Evolutionary conservation across 2,329 filamentous ascomycete genomes (phyloP), one percentile per base, ranked within the genome.

Genomic region (Leptographium galeiforme): DNA sequence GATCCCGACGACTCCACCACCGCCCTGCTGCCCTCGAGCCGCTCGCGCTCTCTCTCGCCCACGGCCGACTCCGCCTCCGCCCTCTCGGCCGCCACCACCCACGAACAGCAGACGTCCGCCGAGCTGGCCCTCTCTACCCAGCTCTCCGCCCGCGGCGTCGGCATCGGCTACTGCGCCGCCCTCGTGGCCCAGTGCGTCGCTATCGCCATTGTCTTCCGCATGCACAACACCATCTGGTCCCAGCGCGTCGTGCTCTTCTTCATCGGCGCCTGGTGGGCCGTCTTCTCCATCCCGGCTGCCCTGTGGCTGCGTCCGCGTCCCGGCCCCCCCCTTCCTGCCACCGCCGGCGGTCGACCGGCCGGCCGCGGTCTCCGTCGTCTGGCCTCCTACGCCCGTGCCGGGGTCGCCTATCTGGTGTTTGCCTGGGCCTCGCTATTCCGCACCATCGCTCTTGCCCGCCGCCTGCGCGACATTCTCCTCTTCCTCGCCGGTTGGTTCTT

Each of bases 401-500:
- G 51, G 6, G 16, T 8, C 16, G 40, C 78, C 6, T 95, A 96
- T 65, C 79, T 95, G 40, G 70, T 73, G 0, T 91, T 87, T 66
- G 86, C 90, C 0, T 98, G 93, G 93, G 83, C 79, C 54, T 89
- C 88, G 3, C 76, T 98, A 1, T 90, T 84, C 58, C 83, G 82
- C 55, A 97, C 93, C 0, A 71, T 90, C 12, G 77, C 81, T 60
- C 78, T 89, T 46, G 90, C 91, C 4, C 75, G 84, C 14, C 77
- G 78, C 12, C 74, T 91, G 8, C 71, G 81, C 50, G 87, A 93
- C 61, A 83, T 91, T 33, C 71, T 87, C 33, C 72, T 91, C 8
- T 93, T 93, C 65, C 77, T 98, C 6, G 81, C 78, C 4, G 89
- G 88, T 7, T 98, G 93, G 93, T 96, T 98, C 65, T 76, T 98